Evolutionary conservation across 2,329 filamentous ascomycete species (phyloP).

Genomic region (Penicillium sp.): DNA sequence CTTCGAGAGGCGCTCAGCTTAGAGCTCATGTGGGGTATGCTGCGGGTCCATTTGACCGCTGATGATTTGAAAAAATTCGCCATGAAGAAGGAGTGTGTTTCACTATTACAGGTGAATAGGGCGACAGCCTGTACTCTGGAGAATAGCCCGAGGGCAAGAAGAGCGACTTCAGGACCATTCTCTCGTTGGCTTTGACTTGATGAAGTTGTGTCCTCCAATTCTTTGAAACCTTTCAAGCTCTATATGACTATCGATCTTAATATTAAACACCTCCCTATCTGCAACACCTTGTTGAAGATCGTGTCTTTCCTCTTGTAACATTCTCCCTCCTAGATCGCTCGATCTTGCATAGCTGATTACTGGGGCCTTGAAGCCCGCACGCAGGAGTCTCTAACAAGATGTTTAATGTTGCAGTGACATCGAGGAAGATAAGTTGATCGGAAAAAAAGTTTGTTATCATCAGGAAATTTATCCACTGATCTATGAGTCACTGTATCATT

Average conservation of each 20-base stretch:
- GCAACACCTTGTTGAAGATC: neutral
- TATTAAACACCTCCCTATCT: neutral
- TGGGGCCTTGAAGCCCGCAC: slow-evolving; percentile 14
- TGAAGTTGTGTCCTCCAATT: neutral
- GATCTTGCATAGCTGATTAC: neutral
- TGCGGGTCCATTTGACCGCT: slow-evolving; percentile 38
- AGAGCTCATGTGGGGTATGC: slow-evolving; percentile 53
- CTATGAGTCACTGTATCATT: neutral
- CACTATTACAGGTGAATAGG: slow-evolving; percentile 14
- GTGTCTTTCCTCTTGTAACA: neutral
- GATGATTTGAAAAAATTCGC: slow-evolving; percentile 19
- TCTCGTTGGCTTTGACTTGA: neutral
- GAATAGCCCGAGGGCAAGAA: slow-evolving; percentile 3
- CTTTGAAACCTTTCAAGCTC: neutral
- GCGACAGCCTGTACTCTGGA: slow-evolving; percentile 7
- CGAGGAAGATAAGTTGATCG: neutral
- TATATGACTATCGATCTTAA: neutral
- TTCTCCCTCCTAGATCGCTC: neutral
- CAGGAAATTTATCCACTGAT: neutral
- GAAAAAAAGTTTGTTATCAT: neutral
- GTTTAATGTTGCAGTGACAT: slow-evolving; percentile 19
- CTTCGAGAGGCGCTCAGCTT: slow-evolving; percentile 51
- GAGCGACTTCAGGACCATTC: slow-evolving; percentile 3
- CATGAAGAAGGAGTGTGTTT: slow-evolving; percentile 19
- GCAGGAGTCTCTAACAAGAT: neutral